phyloP scores from a whole-genome alignment of 305 asterid species.

The Fraxinus albicans region DNA sequence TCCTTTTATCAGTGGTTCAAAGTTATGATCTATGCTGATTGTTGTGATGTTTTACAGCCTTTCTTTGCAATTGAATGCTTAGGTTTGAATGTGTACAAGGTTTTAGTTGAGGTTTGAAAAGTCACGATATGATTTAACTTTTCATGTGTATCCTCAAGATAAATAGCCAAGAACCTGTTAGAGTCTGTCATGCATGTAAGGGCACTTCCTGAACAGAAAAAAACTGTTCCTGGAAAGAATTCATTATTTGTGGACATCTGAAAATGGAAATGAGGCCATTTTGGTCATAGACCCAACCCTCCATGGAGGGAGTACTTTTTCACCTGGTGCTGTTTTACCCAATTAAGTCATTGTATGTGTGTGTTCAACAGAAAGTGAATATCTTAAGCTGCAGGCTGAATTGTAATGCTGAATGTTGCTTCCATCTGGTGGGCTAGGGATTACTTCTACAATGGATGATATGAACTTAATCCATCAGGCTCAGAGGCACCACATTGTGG shows the following conservation, averaged over 20 bases:
- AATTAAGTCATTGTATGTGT: conserved; percentile 12
- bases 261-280: background rate
- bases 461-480: conserved; percentile 92
- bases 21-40: background rate
- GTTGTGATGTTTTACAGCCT: background rate
- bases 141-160: background rate
- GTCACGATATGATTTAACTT: background rate
- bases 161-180: background rate
- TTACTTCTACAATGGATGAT: conserved; percentile 94
- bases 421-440: conserved; percentile 71
- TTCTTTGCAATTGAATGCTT: background rate
- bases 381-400: conserved; percentile 23
- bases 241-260: background rate
- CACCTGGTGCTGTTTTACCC: conserved; percentile 10
- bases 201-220: background rate
- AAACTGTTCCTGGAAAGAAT: background rate
- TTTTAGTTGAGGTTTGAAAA: background rate
- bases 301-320: background rate
- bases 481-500: conserved; percentile 88
- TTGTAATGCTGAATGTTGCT: conserved; percentile 94
- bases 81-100: background rate
- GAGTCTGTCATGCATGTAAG: background rate
- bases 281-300: background rate
- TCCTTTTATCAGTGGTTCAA: background rate
- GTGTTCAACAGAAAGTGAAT: conserved; percentile 28